A percentile compares a stretch with the other conserved stretches of the same genome.
phyloP scores from a whole-genome alignment of 1,284 basidiomycete genomes.

The Apiotrichum brassicae region DNA sequence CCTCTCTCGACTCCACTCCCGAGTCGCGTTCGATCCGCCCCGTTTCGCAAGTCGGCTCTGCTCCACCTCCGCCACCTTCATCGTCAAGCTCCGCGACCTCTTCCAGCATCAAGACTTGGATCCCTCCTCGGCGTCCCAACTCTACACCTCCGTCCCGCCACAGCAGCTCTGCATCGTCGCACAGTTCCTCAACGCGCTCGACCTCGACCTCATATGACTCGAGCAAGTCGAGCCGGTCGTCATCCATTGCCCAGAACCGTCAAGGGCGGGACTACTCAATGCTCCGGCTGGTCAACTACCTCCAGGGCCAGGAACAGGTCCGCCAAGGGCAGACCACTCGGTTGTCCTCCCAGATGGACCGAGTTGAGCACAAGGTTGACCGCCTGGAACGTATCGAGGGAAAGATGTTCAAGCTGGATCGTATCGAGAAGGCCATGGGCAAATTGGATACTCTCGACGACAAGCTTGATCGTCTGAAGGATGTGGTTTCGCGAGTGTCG shows the following conservation, averaged over 20 bases:
- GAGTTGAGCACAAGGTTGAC: constrained; percentile 39
- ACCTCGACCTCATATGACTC: constrained; percentile 1
- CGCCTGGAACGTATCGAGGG: constrained; percentile 3
- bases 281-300: constrained; percentile 25
- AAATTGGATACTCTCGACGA: constrained; percentile 3
- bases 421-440: constrained; percentile 1
- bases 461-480: background rate
- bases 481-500: background rate
- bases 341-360: constrained; percentile 37
- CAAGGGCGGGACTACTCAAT: constrained; percentile 3
- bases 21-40: background rate
- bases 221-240: background rate
- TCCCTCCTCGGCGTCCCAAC: background rate
- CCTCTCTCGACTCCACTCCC: constrained; percentile 12
- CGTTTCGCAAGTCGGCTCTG: background rate
- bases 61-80: constrained; percentile 4
- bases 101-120: background rate
- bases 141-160: background rate
- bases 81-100: background rate
- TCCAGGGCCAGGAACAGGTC: constrained; percentile 40
- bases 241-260: background rate
- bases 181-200: background rate
- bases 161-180: background rate
- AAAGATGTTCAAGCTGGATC: constrained; percentile 8
- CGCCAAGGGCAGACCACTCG: constrained; percentile 32